These are phyloP conservation scores for Kodamaea anthophila DNA, from an alignment of 1,139 yeast genomes.

Conservation along the genomic window DNA sequence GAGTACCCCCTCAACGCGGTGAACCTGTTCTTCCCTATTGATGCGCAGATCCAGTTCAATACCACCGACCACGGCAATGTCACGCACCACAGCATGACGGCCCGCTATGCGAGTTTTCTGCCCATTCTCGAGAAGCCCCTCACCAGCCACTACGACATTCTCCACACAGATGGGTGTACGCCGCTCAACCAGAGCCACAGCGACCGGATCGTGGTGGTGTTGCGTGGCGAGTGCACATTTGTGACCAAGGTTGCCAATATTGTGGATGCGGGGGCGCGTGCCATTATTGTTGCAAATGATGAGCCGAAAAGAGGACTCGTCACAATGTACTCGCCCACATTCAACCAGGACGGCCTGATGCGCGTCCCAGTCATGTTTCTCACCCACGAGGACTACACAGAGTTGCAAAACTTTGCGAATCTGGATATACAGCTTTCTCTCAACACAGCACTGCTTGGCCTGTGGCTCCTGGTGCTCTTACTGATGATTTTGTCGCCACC, in stretches of 20 bases:
- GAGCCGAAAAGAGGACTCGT: conserved; percentile 35
- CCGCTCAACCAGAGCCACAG: conserved; percentile 18
- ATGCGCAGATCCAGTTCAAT: conserved; percentile 29
- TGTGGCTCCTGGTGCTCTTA: conserved; percentile 34
- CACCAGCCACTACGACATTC: conserved; percentile 19
- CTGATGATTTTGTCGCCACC: conserved; percentile 44
- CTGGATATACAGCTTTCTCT: conserved; percentile 12
- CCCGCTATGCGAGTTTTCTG: conserved; percentile 41
- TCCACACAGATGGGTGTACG: conserved; percentile 28
- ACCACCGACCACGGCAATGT: conserved; percentile 13
- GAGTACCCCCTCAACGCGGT: conserved; percentile 36
- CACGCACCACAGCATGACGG: conserved; percentile 22
- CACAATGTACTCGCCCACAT: conserved; percentile 39
- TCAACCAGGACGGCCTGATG: conserved; percentile 33
- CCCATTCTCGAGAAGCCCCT: conserved; percentile 26
- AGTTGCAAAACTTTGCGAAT: conserved; percentile 16
- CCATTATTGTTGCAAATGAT: conserved; percentile 37
- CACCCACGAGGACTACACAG: conserved; percentile 30
- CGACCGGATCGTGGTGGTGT: conserved; percentile 28
- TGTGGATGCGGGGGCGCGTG: conserved; percentile 22
- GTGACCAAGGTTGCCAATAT: conserved; percentile 33
- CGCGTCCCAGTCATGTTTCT: conserved; percentile 34
- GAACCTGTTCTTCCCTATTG: conserved; percentile 40
- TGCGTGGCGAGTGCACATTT: conserved; percentile 41
- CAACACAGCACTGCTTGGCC: conserved; percentile 33